A percentile compares a stretch with the other conserved stretches of the same genome.
Conservation (phyloP, 352 stramenopile genomes). For the Globisporangium cystogenes region DNA sequence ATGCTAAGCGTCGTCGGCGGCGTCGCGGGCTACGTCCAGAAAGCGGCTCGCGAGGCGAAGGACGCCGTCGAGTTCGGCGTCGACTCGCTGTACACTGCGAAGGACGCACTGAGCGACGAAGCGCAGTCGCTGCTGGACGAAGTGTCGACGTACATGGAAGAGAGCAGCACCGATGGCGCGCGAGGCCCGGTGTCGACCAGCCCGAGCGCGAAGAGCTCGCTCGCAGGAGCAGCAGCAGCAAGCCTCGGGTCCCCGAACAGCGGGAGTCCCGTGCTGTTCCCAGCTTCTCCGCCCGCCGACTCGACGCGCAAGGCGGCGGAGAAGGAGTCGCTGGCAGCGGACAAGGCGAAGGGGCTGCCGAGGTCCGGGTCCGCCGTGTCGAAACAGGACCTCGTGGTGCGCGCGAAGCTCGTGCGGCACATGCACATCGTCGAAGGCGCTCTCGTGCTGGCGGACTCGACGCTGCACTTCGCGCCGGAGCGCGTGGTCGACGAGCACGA, state of each 20-base stretch:
- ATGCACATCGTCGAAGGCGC: constrained; percentile 70
- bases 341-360: not conserved
- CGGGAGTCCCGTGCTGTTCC: not conserved
- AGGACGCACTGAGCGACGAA: constrained; percentile 63
- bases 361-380: constrained; percentile 7
- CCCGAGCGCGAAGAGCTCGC: not conserved
- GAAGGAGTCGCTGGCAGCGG: not conserved
- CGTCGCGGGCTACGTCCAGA: constrained; percentile 63
- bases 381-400: constrained; percentile 26
- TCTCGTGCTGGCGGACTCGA: constrained; percentile 41
- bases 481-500: constrained; percentile 76
- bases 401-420: constrained; percentile 66
- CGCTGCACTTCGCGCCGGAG: constrained; percentile 58
- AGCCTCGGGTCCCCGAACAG: not conserved
- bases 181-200: not conserved
- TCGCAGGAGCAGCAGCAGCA: not conserved
- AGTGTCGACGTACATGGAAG: constrained; percentile 55
- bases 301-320: not conserved
- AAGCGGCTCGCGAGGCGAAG: constrained; percentile 71
- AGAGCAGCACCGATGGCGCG: constrained; percentile 1
- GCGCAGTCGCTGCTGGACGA: constrained; percentile 54
- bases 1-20: constrained; percentile 61
- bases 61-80: constrained; percentile 66
- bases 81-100: constrained; percentile 68
- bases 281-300: not conserved